Base-by-base conservation (phyloP, 352 stramenopile species). In the Pythium coloratum region DNA sequence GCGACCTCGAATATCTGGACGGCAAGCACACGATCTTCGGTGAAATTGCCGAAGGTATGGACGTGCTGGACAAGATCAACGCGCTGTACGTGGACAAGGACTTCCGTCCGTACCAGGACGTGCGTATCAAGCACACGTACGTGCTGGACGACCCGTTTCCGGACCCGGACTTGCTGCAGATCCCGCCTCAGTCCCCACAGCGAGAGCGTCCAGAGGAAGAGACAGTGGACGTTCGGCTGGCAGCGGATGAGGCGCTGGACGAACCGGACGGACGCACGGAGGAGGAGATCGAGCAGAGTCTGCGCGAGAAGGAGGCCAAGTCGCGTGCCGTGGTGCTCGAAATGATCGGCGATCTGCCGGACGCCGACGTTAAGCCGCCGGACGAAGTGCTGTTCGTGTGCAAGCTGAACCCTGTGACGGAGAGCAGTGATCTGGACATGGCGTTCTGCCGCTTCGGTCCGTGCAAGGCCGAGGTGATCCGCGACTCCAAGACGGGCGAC, bases 341-440 rank as follows among this genome's bases (percentile, higher is more conserved):
- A 78, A 99, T 99, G 95, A 94, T 99, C 46, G 98, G 98, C 13
- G 98, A 99, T 74, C 76, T 99, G 30, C 97, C 97, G 0, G 93
- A 98, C 63, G 97, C 97, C 9, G 97, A 99, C 51, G 90, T 98
- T 6, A 97, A 97, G 68, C 96, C 97, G 6, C 97, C 97, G 0
- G 97, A 99, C 69, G 98, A 99, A 69, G 97, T 99, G 14, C 82
- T 99, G 0, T 99, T 99, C 72, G 95, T 99, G 58, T 99, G 96
- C 78, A 95, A 98, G 61, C 76, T 98, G 20, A 98, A 98, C 73
- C 86, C 92, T 0, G 86, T 98, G 53, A 98, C 95, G 16, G 90
- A 93, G 62, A 97, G 96, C 70, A 91, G 91, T 20, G 95, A 98
- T 70, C 65, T 98, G 53, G 94, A 98, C 62, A 93, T 98, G 75